Conservation (phyloP, 208 protist genomes). For the Leishmania tarentolae region DNA sequence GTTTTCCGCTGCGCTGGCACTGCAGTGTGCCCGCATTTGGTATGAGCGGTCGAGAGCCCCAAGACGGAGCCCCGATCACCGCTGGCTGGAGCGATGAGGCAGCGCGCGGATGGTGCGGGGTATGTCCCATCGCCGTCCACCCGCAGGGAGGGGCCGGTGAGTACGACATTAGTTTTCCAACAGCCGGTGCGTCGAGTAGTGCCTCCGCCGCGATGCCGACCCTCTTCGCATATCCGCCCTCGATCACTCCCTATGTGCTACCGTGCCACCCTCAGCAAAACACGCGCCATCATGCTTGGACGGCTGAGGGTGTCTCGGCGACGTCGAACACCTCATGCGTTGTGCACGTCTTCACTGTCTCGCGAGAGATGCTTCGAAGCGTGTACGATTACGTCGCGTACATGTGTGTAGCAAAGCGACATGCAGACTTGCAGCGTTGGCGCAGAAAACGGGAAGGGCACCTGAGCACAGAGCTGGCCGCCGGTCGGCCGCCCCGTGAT, state of each 20-base stretch:
- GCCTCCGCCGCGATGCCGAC: background rate
- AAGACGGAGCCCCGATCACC: background rate
- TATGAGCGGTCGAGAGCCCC: background rate
- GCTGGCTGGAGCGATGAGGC: background rate
- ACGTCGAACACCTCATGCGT: conserved; percentile 29
- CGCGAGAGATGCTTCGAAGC: conserved; percentile 27
- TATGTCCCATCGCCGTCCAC: background rate
- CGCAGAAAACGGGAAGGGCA: conserved; percentile 9
- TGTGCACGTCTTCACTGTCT: conserved; percentile 38
- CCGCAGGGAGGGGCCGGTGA: background rate
- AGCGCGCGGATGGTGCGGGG: background rate
- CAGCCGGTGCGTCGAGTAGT: background rate
- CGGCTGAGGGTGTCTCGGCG: conserved; percentile 31
- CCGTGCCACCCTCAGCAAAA: conserved; percentile 25
- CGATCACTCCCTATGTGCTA: conserved; percentile 23
- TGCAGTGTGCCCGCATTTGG: background rate
- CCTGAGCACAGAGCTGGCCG: conserved; percentile 10
- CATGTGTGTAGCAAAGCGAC: conserved; percentile 16
- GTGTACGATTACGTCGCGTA: conserved; percentile 39
- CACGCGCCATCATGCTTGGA: conserved; percentile 32
- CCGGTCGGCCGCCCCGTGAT: conserved; percentile 18
- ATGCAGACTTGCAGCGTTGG: conserved; percentile 11
- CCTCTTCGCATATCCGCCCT: background rate
- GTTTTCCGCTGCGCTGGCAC: background rate
- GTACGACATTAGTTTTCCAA: background rate